Percentiles rank a stretch among this genome's conserved stretches.
These are phyloP conservation scores for Lolium perenne DNA, from an alignment of 176 grass and related monocot genomes.

Conservation along the genomic window DNA sequence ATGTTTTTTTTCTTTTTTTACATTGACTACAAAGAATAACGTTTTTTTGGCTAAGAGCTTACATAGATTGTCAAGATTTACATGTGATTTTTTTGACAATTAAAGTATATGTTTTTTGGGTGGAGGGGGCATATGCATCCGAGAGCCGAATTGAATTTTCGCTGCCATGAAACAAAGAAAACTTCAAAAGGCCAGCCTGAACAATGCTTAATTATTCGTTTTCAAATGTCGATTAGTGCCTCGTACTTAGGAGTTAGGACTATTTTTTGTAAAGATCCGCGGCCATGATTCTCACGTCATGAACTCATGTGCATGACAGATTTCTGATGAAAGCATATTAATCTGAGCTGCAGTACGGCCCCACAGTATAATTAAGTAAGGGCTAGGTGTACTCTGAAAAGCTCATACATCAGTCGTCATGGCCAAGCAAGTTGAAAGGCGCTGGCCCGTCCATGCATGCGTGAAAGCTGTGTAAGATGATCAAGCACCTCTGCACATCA, in stretches of 20 bases:
- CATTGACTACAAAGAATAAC: no score
- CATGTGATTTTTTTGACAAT: no score
- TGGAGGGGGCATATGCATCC: no score
- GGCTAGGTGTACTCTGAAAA: not conserved
- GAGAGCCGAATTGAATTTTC: no score
- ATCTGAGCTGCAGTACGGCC: not conserved
- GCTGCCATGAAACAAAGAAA: no score
- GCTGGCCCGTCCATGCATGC: not conserved
- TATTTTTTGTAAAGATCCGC: not conserved
- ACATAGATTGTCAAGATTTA: no score
- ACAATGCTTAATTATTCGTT: not conserved
- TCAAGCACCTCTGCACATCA: not conserved
- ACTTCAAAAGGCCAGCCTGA: no score
- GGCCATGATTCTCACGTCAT: not conserved
- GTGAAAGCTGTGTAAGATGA: not conserved
- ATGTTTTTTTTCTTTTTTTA: no score
- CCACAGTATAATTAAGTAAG: not conserved
- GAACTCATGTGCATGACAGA: not conserved
- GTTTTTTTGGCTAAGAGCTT: no score
- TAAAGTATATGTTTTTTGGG: no score
- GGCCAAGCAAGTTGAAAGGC: constrained; percentile 33
- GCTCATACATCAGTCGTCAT: constrained; percentile 18
- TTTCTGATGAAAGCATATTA: not conserved
- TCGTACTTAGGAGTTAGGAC: not conserved
- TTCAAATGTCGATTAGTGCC: not conserved